Base-by-base conservation (phyloP, 106 monocot genomes). In the Dendrobium nobile region DNA sequence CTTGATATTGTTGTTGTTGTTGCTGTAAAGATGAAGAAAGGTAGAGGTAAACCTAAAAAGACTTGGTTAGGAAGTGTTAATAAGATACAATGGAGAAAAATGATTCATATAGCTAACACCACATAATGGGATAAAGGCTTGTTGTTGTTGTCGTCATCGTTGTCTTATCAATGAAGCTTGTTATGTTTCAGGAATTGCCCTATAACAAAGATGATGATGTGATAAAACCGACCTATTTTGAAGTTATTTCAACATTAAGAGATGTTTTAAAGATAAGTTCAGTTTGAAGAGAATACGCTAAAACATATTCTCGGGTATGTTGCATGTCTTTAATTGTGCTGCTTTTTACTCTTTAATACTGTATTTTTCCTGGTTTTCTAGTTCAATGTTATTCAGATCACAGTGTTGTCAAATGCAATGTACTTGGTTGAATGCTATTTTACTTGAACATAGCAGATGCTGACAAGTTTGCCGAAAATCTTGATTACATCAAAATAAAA, bases 181-280 rank as follows among this genome's bases (percentile, higher is more conserved):
- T 84, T 40, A 45, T 82, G 47, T 80, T 84, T 58, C 85, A 99
- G 99, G 99, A 99, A 65, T 77, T 86, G 44, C 92, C 99, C 42
- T 99, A 91, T 79, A 78, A 98, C 56, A 99, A 95, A 84, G 99
- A 99, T 82, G 95, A 99, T 82, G 95, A 99, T 84, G 82, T 93
- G 47, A 88, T 99, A 48, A 99, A 95, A 82, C 95, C 99, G 47
- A 99, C 95, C 41, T 91, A 95, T 67, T 99, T 93, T 90, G 99
- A 99, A 90, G 99, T 99, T 67, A 93, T 99, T 87, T 85, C 95
- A 70, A 99, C 99, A 20, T 78, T 95, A 64, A 91, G 95, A 81
- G 99, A 99, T 84, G 91, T 99, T 77, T 77, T 99, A 61, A 99
- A 91, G 86, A 87, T 87, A 67, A 95, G 88, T 85, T 86, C 90